Percentiles rank a stretch among this genome's conserved stretches.
Evolutionary conservation across 495 filamentous ascomycete genomes (phyloP).

Genomic region (Clavariopsis aquatica): DNA sequence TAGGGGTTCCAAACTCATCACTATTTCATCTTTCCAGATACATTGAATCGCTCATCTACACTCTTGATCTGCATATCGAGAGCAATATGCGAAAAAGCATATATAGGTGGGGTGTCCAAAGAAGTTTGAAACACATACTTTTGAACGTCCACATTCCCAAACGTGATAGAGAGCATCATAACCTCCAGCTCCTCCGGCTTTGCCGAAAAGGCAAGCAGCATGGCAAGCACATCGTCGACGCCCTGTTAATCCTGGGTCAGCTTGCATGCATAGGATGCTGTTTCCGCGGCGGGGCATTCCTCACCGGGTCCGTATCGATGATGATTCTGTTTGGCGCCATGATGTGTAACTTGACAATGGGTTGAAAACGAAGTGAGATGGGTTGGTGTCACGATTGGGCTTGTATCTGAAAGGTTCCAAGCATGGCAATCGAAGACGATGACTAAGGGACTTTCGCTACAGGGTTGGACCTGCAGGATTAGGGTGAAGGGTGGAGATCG

Average conservation of each 20-base stretch:
- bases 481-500: background rate
- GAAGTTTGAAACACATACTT: slow-evolving; percentile 50
- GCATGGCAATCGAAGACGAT: background rate
- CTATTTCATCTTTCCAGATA: no score
- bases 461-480: slow-evolving; percentile 15
- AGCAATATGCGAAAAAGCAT: no score
- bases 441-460: background rate
- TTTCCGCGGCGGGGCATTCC: background rate
- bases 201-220: slow-evolving; percentile 81
- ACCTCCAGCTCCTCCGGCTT: slow-evolving; percentile 84
- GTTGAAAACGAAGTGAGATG: background rate
- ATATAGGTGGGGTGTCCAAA: no score
- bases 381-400: background rate
- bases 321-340: slow-evolving; percentile 71
- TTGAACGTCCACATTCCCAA: slow-evolving; percentile 85
- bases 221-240: slow-evolving; percentile 86
- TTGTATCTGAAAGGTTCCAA: background rate
- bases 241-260: slow-evolving; percentile 56
- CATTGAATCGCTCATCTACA: no score
- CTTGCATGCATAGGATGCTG: background rate
- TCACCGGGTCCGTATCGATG: slow-evolving; percentile 83
- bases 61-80: no score
- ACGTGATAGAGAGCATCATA: slow-evolving; percentile 84
- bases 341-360: background rate
- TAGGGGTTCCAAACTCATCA: no score